Percentiles rank a stretch among this genome's conserved stretches.
These are phyloP conservation scores for Mycena kentingensis DNA, from an alignment of 768 basidiomycete genomes.

Conservation along the genomic window DNA sequence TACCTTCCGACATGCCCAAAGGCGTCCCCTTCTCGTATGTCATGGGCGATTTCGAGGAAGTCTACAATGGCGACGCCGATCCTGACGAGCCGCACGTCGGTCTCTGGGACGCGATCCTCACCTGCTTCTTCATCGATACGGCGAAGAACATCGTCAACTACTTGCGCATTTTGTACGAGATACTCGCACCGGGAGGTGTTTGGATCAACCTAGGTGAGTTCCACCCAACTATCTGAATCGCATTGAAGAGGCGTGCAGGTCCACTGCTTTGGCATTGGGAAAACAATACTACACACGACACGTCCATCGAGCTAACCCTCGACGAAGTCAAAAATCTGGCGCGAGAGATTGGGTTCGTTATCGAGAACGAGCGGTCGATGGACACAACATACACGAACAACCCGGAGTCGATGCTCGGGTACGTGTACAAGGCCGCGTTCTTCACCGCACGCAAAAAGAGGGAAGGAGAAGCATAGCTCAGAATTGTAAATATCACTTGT, in stretches of 20 bases:
- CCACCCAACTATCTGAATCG: neutral
- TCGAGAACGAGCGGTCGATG: slow-evolving; percentile 77
- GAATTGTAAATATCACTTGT: too few species aligned
- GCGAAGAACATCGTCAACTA: slow-evolving; percentile 93
- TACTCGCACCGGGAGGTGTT: slow-evolving; percentile 82
- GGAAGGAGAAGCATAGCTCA: slow-evolving; percentile 5
- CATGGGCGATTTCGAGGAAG: slow-evolving; percentile 93
- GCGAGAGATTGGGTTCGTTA: slow-evolving; percentile 68
- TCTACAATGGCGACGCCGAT: slow-evolving; percentile 67
- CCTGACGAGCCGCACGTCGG: slow-evolving; percentile 69
- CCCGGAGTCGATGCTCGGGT: slow-evolving; percentile 75
- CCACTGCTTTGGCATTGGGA: slow-evolving; percentile 98
- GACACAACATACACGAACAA: slow-evolving; percentile 89
- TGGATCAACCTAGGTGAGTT: slow-evolving; percentile 85
- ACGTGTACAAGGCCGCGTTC: slow-evolving; percentile 82
- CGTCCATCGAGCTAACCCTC: slow-evolving; percentile 85
- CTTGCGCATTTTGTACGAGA: slow-evolving; percentile 79
- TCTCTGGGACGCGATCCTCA: slow-evolving; percentile 86
- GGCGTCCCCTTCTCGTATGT: slow-evolving; percentile 79
- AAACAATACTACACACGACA: slow-evolving; percentile 78
- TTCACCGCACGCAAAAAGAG: slow-evolving; percentile 67
- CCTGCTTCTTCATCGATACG: slow-evolving; percentile 97
- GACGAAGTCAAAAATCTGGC: slow-evolving; percentile 84
- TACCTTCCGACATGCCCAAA: slow-evolving; percentile 68
- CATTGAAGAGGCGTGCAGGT: slow-evolving; percentile 43